A percentile compares a stretch with the other conserved stretches of the same genome.
phyloP scores from a whole-genome alignment of 2,329 filamentous ascomycete species.

The Orbilia ellipsospora region DNA sequence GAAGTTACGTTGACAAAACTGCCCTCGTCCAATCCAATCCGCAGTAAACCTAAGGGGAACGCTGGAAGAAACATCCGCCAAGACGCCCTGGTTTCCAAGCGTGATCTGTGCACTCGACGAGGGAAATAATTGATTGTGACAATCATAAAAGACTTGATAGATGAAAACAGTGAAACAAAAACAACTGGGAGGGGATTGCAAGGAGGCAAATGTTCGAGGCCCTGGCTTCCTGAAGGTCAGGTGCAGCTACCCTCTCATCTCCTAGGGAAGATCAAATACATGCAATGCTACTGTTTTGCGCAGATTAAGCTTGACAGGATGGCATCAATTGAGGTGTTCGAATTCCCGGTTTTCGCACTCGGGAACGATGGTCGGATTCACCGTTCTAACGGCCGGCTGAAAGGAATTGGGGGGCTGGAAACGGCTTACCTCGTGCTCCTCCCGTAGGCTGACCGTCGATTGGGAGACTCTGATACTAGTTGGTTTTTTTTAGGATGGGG shows the following conservation, averaged over 20 bases:
- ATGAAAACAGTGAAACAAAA: conserved; percentile 26
- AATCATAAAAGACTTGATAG: no score
- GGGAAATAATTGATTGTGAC: not conserved
- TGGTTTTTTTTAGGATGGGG: no score
- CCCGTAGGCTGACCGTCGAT: not conserved
- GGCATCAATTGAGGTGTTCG: not conserved
- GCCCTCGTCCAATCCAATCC: conserved; percentile 17
- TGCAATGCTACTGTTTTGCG: not conserved
- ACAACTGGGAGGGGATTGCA: conserved; percentile 27
- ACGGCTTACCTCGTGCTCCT: conserved; percentile 32
- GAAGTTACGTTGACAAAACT: no score
- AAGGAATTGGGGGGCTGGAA: conserved; percentile 27
- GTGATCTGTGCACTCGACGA: not conserved
- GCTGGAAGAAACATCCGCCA: not conserved
- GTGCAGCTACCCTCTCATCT: conserved; percentile 12
- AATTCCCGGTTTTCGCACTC: conserved; percentile 24
- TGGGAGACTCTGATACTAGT: no score
- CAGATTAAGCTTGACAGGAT: conserved; percentile 41
- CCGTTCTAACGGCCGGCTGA: conserved; percentile 42
- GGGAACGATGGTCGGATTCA: conserved; percentile 33
- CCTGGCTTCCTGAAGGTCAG: conserved; percentile 20
- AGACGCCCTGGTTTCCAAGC: conserved; percentile 14
- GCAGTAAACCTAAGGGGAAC: conserved; percentile 11
- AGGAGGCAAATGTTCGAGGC: conserved; percentile 32
- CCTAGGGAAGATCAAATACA: no score